Percentiles rank a stretch among this genome's conserved stretches.
Conservation (phyloP, 73 alveolate species). For the Paramecium biaurelia region DNA sequence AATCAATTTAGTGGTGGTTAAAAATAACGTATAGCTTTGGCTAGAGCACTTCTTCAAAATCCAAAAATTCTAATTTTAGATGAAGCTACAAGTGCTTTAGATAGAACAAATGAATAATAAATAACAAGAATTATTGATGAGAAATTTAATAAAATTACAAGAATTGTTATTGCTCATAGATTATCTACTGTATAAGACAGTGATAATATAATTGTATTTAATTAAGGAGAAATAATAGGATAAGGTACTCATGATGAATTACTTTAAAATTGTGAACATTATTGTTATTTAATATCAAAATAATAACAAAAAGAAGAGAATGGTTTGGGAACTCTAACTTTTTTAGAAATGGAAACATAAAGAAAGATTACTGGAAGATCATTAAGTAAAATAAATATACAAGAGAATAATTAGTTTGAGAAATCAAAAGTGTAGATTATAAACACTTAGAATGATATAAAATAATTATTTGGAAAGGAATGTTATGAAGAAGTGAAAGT, state of each 20-base stretch:
- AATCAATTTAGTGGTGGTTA: constrained; percentile 83
- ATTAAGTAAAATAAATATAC: background rate
- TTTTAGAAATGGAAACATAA: background rate
- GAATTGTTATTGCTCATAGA: constrained; percentile 78
- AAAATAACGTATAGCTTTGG: constrained; percentile 87
- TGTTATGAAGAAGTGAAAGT: background rate
- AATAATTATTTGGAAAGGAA: background rate
- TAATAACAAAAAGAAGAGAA: background rate
- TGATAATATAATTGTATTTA: constrained; percentile 69
- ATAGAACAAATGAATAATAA: constrained; percentile 68
- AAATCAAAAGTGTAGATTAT: background rate
- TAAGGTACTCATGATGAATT: constrained; percentile 75
- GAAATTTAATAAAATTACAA: constrained; percentile 66
- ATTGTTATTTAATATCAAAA: background rate
- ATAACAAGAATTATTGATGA: constrained; percentile 70
- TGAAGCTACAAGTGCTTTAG: constrained; percentile 91
- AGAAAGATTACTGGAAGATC: background rate
- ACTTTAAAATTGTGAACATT: constrained; percentile 28
- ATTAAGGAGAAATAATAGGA: constrained; percentile 72
- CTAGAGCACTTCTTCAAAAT: constrained; percentile 80
- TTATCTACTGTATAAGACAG: constrained; percentile 73
- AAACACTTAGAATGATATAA: background rate
- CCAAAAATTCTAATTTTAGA: constrained; percentile 80
- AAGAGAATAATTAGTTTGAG: background rate
- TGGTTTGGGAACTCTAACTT: background rate